Evolutionary conservation across 345 rosid species (phyloP).

Genomic region (Hypericum androsaemum): DNA sequence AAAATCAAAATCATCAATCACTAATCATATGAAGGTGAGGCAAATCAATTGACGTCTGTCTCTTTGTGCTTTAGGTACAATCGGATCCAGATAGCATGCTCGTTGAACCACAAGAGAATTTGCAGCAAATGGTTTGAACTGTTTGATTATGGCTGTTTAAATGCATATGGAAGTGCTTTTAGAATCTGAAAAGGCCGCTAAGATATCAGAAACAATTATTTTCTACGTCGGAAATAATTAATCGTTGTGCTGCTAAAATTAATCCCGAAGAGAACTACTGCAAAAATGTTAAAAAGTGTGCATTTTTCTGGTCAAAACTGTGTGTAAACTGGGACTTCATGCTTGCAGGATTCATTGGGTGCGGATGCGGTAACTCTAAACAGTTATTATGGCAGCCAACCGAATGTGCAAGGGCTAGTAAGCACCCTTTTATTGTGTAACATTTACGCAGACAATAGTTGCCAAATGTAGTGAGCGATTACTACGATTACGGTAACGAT

Average conservation of each 20-base stretch:
- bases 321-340: not conserved
- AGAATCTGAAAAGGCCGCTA: not conserved
- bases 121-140: constrained; percentile 56
- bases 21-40: not conserved
- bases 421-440: constrained; percentile 2
- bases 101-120: constrained; percentile 44
- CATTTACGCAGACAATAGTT: not conserved
- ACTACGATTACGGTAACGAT: not conserved
- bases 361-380: constrained; percentile 40
- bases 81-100: constrained; percentile 47
- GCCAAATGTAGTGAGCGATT: not conserved
- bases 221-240: not conserved
- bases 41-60: not conserved
- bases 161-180: not conserved
- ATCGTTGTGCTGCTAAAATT: not conserved
- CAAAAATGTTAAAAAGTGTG: not conserved
- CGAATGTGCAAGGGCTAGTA: constrained; percentile 43
- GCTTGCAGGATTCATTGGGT: constrained; percentile 38
- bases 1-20: not conserved
- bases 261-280: not conserved
- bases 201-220: not conserved
- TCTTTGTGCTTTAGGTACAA: constrained; percentile 33
- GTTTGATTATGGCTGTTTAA: not conserved
- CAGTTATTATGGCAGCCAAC: constrained; percentile 40
- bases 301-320: not conserved